Base-by-base conservation (phyloP, 495 filamentous ascomycete species). In the Darksidea phi region DNA sequence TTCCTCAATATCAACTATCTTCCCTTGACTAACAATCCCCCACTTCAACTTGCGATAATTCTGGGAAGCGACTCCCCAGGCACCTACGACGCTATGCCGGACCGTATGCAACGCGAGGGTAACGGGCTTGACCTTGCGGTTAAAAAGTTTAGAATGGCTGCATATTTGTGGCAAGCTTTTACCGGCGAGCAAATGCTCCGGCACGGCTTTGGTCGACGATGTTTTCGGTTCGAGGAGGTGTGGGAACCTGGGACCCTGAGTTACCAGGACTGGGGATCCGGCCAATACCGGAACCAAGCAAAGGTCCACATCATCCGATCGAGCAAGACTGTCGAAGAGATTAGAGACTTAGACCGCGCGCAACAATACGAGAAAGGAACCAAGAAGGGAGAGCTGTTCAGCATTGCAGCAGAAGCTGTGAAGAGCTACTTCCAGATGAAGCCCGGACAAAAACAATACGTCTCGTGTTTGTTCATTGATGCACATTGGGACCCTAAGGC, bases 81-180 rank as follows among this genome's bases (percentile, higher is more conserved):
- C 5, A 91, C 87, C 0, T 96, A 88, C 60, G 90, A 96, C 78
- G 86, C 88, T 8, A 81, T 86, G 24, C 90, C 91, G 0, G 84
- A 91, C 53, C 79, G 87, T 34, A 73, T 81, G 42, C 83, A 88
- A 69, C 82, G 82, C 57, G 91, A 95, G 78, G 91, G 88, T 3
- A 93, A 93, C 70, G 82, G 80, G 1, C 67, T 96, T 28, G 87
- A 93, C 1, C 84, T 79, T 12, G 92, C 92, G 0, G 81, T 94
- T 63, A 81, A 82, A 56, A 96, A 96, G 72, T 95, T 89, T 68
- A 82, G 90, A 54, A 95, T 91, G 85, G 86, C 90, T 21, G 91
- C 90, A 17, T 95, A 96, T 71, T 79, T 97, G 1, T 97, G 92
- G 92, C 92, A 96, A 71, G 90, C 91, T 7, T 96, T 94, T 69